A percentile compares a stretch with the other conserved stretches of the same genome.
Evolutionary conservation across 306 rosid genomes (phyloP).

Genomic region (Cyamopsis tetragonoloba): DNA sequence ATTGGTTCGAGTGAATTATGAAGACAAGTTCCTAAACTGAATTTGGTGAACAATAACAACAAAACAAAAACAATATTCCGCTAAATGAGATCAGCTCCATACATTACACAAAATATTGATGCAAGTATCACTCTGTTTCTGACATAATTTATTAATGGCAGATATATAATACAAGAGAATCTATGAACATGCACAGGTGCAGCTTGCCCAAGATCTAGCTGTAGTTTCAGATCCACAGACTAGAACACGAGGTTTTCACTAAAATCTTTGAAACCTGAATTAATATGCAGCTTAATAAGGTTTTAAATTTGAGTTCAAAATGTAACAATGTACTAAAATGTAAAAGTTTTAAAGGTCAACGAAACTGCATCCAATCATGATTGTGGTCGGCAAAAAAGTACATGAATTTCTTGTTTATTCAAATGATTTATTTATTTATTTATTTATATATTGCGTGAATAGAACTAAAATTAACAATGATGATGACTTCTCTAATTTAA

Average conservation of each 20-base stretch:
- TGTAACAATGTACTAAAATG: no score
- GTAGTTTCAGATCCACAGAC: neutral
- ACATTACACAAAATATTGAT: neutral
- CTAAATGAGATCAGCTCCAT: no score
- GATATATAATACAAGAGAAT: neutral
- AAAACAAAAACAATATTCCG: no score
- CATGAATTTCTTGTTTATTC: no score
- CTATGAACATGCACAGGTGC: constrained; percentile 28
- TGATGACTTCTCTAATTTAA: no score
- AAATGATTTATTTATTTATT: no score
- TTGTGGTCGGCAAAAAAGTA: no score
- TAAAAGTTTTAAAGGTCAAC: no score
- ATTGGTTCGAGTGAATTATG: neutral
- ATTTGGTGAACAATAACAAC: neutral
- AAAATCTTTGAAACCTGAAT: neutral
- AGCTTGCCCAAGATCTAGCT: constrained; percentile 11
- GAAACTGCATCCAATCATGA: no score
- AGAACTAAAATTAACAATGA: no score
- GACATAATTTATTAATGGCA: neutral
- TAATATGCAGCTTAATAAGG: neutral
- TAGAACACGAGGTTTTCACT: neutral
- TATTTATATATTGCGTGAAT: no score
- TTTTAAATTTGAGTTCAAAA: no score
- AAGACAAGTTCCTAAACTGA: neutral
- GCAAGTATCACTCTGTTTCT: neutral